Evolutionary conservation across 1,284 basidiomycete species (phyloP).

Genomic region (Exobasidium rhododendri): DNA sequence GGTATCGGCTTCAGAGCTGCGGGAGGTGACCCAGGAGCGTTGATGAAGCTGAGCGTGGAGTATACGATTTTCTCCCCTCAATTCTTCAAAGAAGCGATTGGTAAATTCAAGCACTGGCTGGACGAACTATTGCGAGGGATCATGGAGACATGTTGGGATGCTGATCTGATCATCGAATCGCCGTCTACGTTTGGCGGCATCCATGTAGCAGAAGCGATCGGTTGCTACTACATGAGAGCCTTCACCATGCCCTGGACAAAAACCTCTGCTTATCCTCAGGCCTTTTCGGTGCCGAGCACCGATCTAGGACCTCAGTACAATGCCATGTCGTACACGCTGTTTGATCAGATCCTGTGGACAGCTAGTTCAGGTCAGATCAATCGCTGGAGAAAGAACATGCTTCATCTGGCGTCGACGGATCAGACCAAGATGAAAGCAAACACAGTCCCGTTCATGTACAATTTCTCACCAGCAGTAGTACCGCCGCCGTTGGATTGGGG

Average conservation of each 20-base stretch:
- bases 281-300: conserved; percentile 40
- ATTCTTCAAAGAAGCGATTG: conserved; percentile 37
- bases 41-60: conserved; percentile 47
- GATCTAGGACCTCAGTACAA: conserved; percentile 41
- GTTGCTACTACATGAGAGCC: conserved; percentile 45
- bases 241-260: conserved; percentile 52
- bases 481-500: conserved; percentile 47
- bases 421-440: conserved; percentile 29
- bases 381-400: conserved; percentile 42
- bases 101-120: conserved; percentile 46
- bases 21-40: conserved; percentile 41
- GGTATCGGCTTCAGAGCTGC: conserved; percentile 39
- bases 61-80: conserved; percentile 31
- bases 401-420: conserved; percentile 34
- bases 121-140: conserved; percentile 41
- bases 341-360: conserved; percentile 47
- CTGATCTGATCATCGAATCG: conserved; percentile 47
- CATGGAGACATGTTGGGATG: conserved; percentile 38
- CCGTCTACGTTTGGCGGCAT: conserved; percentile 48
- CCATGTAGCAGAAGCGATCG: conserved; percentile 47
- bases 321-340: conserved; percentile 34
- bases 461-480: conserved; percentile 46
- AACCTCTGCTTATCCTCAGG: conserved; percentile 43
- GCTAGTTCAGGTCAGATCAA: conserved; percentile 46
- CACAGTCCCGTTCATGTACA: conserved; percentile 47